Base-by-base conservation (phyloP, 768 basidiomycete genomes). In the Russula brevipes region DNA sequence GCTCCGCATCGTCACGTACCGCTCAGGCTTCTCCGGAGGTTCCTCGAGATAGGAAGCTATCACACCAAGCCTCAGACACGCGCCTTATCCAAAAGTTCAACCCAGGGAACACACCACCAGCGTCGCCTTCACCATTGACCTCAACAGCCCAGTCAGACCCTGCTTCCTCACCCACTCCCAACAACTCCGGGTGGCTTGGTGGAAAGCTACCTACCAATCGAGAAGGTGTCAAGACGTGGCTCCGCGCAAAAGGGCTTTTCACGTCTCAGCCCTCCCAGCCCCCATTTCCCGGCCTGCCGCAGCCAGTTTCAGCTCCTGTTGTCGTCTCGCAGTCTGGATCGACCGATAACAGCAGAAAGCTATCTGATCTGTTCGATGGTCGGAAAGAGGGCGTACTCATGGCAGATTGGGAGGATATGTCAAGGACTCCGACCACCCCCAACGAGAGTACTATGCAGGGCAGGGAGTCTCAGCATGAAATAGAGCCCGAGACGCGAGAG, bases 171-270 rank as follows among this genome's bases (percentile, higher is more conserved):
- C 69, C 78, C 30, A 72, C 76, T 11, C 49, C 74, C 19, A 57
- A 67, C 66, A 73, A 76, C 65, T 73, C 75, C 67, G 69, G 59
- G n/a, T 61, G 73, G 73, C 31, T 72, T 68, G 17, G 75, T 70
- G 71, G 74, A 44, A 80, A 85, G 69, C 76, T 92, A 52, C 90
- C 90, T 1, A 89, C 83, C 72, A 89, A 83, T 19, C 78, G 88
- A 19, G 86, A 89, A 57, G 89, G 85, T 30, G 90, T 91, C 31
- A 87, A 85, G 73, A 89, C 87, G 69, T 92, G 90, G 90, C 72
- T 91, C 49, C 87, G 78, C 66, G 83, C 73, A 51, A 85, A 84
- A 72, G 85, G 81, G 71, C 75, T 81, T 24, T 82, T 83, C 61
- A 74, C 81, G 7, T 76, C 81, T 2, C 77, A 76, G 39, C 70